These are phyloP conservation scores for Ceratocystis cacaofunesta DNA, from an alignment of 2,329 filamentous ascomycete species.

Conservation along the genomic window DNA sequence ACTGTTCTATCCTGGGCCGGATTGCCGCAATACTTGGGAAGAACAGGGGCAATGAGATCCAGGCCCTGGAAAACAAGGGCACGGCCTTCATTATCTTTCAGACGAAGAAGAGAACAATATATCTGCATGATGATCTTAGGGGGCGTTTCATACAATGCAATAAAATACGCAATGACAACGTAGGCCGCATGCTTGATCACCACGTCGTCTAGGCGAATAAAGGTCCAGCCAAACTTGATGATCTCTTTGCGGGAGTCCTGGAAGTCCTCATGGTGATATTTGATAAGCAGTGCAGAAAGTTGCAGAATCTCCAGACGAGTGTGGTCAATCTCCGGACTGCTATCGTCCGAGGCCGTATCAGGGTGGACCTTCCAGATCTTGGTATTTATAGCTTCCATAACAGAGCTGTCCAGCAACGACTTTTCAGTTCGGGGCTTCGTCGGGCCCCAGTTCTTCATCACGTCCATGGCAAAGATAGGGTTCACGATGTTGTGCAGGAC, in stretches of 20 bases:
- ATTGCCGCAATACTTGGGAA: constrained; percentile 67
- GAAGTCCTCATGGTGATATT: constrained; percentile 77
- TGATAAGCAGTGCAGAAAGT: constrained; percentile 84
- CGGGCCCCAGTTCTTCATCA: constrained; percentile 62
- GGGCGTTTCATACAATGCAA: constrained; percentile 90
- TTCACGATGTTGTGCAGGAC: constrained; percentile 85
- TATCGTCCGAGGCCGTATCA: constrained; percentile 69
- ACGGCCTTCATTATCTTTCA: constrained; percentile 88
- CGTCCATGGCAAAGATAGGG: constrained; percentile 90
- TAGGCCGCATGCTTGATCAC: constrained; percentile 99
- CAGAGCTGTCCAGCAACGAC: constrained; percentile 63
- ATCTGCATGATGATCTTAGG: constrained; percentile 92
- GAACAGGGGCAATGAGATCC: constrained; percentile 84
- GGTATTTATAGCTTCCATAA: constrained; percentile 81
- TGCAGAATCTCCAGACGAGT: constrained; percentile 92
- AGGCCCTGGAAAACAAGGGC: constrained; percentile 85
- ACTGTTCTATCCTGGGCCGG: constrained; percentile 57
- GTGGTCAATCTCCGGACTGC: constrained; percentile 75
- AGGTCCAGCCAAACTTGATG: constrained; percentile 98
- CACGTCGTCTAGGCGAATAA: constrained; percentile 93
- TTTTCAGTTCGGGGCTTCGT: constrained; percentile 39
- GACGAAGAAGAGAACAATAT: constrained; percentile 77
- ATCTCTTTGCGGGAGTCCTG: constrained; percentile 93
- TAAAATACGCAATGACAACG: constrained; percentile 93
- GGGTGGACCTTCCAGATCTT: constrained; percentile 89